Evolutionary conservation across 169 alveolate genomes (phyloP).

Genomic region (Toxoplasma gondii): DNA sequence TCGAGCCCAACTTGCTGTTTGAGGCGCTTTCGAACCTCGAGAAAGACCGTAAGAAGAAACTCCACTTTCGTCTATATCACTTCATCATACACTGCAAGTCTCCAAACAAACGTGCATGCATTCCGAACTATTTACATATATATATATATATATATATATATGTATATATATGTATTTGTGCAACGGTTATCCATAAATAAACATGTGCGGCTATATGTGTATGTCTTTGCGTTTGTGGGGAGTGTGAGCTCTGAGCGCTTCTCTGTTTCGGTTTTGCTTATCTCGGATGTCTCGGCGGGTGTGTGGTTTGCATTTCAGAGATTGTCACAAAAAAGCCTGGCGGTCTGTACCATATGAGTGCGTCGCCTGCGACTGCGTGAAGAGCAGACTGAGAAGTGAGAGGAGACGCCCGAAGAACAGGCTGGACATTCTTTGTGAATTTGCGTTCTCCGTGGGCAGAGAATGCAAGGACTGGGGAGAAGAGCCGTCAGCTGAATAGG

Average conservation of each 20-base stretch:
- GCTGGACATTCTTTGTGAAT: not conserved
- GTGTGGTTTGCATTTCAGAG: not conserved
- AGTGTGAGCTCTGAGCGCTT: not conserved
- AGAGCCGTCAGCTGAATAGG: too few relatives aligned
- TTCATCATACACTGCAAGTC: not conserved
- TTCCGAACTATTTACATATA: not conserved
- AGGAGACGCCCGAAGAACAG: not conserved
- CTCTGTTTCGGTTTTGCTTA: not conserved
- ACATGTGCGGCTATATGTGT: too few relatives aligned
- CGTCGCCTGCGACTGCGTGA: slow-evolving; percentile 8
- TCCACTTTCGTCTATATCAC: not conserved
- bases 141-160: not conserved
- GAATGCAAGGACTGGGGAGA: too few relatives aligned
- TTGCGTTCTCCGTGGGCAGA: not conserved
- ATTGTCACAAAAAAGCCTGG: not conserved
- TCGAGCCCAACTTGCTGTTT: slow-evolving; percentile 25
- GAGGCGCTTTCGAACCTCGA: slow-evolving; percentile 18
- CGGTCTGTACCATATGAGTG: slow-evolving; percentile 37
- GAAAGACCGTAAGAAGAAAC: slow-evolving; percentile 6
- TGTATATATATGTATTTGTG: not conserved
- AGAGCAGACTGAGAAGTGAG: not conserved
- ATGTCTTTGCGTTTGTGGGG: not conserved
- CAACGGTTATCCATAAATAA: too few relatives aligned
- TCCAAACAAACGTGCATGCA: not conserved
- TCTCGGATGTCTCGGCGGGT: not conserved